These are phyloP conservation scores for Argentina anserina DNA, from an alignment of 306 rosid genomes.

Conservation along the genomic window DNA sequence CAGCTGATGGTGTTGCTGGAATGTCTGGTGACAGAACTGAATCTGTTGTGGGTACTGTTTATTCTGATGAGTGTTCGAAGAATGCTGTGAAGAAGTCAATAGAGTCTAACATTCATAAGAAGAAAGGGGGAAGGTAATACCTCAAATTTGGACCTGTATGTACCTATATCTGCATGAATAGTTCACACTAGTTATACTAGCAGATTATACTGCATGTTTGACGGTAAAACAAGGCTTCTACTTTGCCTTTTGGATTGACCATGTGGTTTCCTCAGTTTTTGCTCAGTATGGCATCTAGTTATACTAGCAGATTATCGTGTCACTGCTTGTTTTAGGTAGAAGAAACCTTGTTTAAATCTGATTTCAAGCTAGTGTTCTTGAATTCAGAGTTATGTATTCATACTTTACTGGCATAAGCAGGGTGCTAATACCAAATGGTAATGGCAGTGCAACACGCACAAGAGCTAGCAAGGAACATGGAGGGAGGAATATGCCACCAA, in stretches of 20 bases:
- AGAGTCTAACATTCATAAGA: slow-evolving; percentile 27
- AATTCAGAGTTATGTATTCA: slow-evolving; percentile 10
- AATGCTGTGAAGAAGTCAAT: slow-evolving; percentile 29
- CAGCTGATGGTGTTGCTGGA: slow-evolving; percentile 49
- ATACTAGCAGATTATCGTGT: neutral
- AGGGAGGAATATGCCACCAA: slow-evolving; percentile 19
- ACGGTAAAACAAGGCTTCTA: neutral
- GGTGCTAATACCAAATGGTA: slow-evolving; percentile 26
- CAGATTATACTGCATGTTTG: neutral
- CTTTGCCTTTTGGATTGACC: neutral
- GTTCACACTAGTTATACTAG: too few relatives aligned
- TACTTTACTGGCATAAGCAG: slow-evolving; percentile 24
- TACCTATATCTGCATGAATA: slow-evolving; percentile 1
- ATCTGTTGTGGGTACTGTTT: slow-evolving; percentile 31
- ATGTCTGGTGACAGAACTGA: slow-evolving; percentile 42
- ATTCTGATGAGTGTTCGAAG: slow-evolving; percentile 25
- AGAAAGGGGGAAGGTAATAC: slow-evolving; percentile 51
- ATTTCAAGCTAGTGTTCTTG: neutral
- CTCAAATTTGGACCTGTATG: slow-evolving; percentile 19
- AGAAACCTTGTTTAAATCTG: neutral
- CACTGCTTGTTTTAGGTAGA: neutral
- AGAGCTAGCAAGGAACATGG: slow-evolving; percentile 27
- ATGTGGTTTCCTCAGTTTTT: slow-evolving; percentile 5
- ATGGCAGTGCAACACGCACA: slow-evolving; percentile 29
- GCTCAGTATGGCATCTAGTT: neutral